Evolutionary conservation across 208 protist genomes (phyloP).

Genomic region (Lotmaria passim): DNA sequence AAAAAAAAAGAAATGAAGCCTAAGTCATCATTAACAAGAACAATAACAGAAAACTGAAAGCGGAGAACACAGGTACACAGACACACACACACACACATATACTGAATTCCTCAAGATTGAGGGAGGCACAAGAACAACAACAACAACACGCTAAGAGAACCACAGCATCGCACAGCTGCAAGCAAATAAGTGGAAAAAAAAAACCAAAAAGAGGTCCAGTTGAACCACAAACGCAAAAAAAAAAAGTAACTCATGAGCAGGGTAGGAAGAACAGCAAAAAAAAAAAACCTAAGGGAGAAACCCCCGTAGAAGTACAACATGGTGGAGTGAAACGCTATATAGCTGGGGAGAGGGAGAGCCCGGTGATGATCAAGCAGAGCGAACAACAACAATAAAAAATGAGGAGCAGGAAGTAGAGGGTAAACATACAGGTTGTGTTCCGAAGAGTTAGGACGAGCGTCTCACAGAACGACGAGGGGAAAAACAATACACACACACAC

Average conservation of each 20-base stretch:
- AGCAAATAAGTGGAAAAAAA: neutral
- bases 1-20: neutral
- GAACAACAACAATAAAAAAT: neutral
- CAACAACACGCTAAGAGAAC: constrained; percentile 17
- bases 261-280: neutral
- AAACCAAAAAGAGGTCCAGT: neutral
- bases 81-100: neutral
- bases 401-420: neutral
- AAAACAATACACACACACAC: no score
- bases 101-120: no score
- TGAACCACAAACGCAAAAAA: neutral
- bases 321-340: no score
- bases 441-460: no score
- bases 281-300: neutral
- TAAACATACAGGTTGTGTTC: neutral
- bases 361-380: neutral
- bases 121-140: constrained; percentile 1
- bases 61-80: neutral
- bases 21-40: neutral
- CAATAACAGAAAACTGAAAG: no score
- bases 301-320: no score
- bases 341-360: neutral
- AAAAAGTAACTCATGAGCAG: neutral
- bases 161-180: no score
- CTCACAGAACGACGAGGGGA: no score